Evolutionary conservation across 2,329 filamentous ascomycete species (phyloP).

Genomic region (Alternaria sp.): DNA sequence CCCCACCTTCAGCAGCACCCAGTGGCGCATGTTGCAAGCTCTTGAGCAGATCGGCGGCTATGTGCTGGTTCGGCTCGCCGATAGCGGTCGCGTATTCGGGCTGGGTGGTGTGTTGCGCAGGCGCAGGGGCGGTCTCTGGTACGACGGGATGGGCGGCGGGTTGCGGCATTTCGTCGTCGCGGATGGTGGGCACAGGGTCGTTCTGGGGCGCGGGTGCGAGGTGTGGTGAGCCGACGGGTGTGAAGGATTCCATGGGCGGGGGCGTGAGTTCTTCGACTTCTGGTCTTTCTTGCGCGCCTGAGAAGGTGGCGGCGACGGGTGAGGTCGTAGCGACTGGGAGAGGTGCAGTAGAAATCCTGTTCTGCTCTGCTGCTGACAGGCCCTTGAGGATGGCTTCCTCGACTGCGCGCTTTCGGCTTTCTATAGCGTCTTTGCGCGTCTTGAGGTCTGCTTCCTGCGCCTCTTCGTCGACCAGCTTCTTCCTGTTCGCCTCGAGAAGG

Average conservation of each 20-base stretch:
- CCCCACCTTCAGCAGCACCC: conserved; percentile 28
- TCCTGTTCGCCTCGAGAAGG: conserved; percentile 75
- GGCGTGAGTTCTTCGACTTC: conserved; percentile 87
- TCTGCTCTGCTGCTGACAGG: conserved; percentile 67
- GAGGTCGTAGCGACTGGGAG: conserved; percentile 31
- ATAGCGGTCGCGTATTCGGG: conserved; percentile 33
- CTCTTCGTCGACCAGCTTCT: conserved; percentile 73
- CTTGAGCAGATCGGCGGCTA: conserved; percentile 39
- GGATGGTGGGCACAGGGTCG: conserved; percentile 30
- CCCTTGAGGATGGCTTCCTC: conserved; percentile 91
- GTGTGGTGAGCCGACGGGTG: conserved; percentile 58
- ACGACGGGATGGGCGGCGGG: conserved; percentile 34
- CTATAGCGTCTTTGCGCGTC: conserved; percentile 73
- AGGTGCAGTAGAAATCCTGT: conserved; percentile 53
- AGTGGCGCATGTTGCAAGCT: conserved; percentile 38
- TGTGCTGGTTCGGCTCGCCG: conserved; percentile 22
- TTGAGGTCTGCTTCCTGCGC: conserved; percentile 67
- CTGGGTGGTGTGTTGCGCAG: conserved; percentile 22
- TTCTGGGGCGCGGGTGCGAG: conserved; percentile 10
- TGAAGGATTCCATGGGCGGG: conserved; percentile 66
- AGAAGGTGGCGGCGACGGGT: conserved; percentile 20
- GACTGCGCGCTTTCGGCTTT: conserved; percentile 84
- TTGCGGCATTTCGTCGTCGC: conserved; percentile 38
- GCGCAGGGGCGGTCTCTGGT: conserved; percentile 32
- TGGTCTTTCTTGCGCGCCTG: conserved; percentile 67